phyloP scores from a whole-genome alignment of 1,139 yeast genomes.

The Pichia sp. region DNA sequence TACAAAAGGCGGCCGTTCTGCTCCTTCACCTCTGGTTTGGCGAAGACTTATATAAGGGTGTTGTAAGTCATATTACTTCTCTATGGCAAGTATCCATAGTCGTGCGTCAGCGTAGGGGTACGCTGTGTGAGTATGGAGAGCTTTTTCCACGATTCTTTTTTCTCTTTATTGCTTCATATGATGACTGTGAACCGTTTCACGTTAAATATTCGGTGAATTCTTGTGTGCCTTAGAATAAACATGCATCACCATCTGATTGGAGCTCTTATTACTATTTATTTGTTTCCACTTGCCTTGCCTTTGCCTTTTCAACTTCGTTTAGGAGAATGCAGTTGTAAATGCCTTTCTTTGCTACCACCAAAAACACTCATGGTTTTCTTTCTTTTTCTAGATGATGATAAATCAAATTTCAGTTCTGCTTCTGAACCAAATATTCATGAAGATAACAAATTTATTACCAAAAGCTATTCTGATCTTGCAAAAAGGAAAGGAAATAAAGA shows the following conservation, averaged over 20 bases:
- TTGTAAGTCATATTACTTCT: too few relatives aligned
- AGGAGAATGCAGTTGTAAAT: background rate
- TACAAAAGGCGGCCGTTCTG: slow-evolving; percentile 1
- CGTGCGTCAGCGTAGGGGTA: slow-evolving; percentile 5
- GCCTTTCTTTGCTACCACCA: background rate
- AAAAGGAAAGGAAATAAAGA: background rate
- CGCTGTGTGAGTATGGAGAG: background rate
- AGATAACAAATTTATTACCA: slow-evolving; percentile 53
- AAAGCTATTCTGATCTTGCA: slow-evolving; percentile 21
- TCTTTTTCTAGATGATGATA: slow-evolving; percentile 48
- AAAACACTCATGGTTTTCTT: background rate
- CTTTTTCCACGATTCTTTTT: background rate
- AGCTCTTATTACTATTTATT: background rate
- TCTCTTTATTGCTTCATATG: slow-evolving; percentile 20
- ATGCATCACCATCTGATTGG: slow-evolving; percentile 89
- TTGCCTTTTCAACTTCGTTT: background rate
- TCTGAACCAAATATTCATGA: slow-evolving; percentile 64
- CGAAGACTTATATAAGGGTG: background rate
- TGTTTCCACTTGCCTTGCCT: background rate
- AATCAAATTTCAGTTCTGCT: slow-evolving; percentile 74
- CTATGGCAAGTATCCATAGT: background rate
- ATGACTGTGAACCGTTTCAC: slow-evolving; percentile 32
- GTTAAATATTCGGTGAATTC: slow-evolving; percentile 34
- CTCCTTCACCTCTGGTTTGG: background rate
- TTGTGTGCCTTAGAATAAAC: slow-evolving; percentile 52